phyloP scores from a whole-genome alignment of 2,329 filamentous ascomycete species.

The Penicillium brevicompactum region DNA sequence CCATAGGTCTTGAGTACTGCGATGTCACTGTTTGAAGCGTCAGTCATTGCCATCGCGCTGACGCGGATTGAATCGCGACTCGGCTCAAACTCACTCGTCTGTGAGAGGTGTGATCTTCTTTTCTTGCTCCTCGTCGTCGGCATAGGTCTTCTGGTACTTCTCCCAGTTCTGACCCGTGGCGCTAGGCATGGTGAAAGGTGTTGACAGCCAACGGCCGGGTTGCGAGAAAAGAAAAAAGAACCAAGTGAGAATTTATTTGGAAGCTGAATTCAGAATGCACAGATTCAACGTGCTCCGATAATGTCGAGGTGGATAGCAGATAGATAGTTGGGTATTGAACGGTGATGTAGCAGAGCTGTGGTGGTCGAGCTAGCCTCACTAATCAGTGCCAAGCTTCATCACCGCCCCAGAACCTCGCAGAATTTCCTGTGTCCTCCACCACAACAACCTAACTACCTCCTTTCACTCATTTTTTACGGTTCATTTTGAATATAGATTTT shows the following conservation, averaged over 20 bases:
- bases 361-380: slow-evolving; percentile 40
- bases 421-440: slow-evolving; percentile 39
- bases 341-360: slow-evolving; percentile 37
- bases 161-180: slow-evolving; percentile 95
- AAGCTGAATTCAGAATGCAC: slow-evolving; percentile 8
- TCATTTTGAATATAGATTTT: slow-evolving; percentile 30
- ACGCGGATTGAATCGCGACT: not conserved
- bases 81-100: slow-evolving; percentile 73
- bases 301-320: slow-evolving; percentile 14
- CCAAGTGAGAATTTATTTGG: slow-evolving; percentile 5
- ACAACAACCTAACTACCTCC: slow-evolving; percentile 23
- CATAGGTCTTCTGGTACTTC: slow-evolving; percentile 97
- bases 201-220: slow-evolving; percentile 28
- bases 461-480: slow-evolving; percentile 26
- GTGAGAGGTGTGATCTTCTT: slow-evolving; percentile 99
- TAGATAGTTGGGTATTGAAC: slow-evolving; percentile 24
- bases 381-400: slow-evolving; percentile 44
- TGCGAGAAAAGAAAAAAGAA: slow-evolving; percentile 11
- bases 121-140: slow-evolving; percentile 95
- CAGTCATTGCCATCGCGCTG: slow-evolving; percentile 25
- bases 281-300: not conserved
- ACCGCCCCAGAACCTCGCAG: slow-evolving; percentile 43
- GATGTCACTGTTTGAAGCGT: slow-evolving; percentile 72
- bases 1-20: slow-evolving; percentile 99
- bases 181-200: slow-evolving; percentile 71